phyloP scores from a whole-genome alignment of 192 early-diverging fungal species.

The Coemansia sp. region DNA sequence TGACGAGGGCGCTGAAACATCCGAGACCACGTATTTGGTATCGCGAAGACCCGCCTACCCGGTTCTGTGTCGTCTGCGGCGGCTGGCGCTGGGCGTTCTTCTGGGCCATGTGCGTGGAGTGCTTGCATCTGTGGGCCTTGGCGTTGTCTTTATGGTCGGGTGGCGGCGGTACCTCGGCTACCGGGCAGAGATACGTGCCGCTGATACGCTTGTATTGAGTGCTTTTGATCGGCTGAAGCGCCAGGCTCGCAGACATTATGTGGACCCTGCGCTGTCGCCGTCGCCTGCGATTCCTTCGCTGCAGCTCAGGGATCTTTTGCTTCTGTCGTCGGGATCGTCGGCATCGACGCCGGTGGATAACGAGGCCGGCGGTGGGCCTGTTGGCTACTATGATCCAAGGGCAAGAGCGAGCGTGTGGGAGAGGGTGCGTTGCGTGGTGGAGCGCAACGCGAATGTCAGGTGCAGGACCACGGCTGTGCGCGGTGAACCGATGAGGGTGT shows the following conservation, averaged over 20 bases:
- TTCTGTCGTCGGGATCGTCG: slow-evolving; percentile 34
- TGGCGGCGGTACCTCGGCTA: slow-evolving; percentile 33
- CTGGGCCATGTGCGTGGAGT: slow-evolving; percentile 35
- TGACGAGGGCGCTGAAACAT: slow-evolving; percentile 9
- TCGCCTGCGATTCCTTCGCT: slow-evolving; percentile 52
- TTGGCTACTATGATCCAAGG: slow-evolving; percentile 41
- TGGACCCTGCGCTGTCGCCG: slow-evolving; percentile 60
- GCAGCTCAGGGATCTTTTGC: slow-evolving; percentile 63
- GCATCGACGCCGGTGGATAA: slow-evolving; percentile 9
- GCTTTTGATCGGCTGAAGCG: slow-evolving; percentile 53
- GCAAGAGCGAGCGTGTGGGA: slow-evolving; percentile 60
- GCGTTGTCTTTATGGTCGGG: slow-evolving; percentile 23
- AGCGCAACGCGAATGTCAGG: slow-evolving; percentile 63
- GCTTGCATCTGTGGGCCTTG: slow-evolving; percentile 9
- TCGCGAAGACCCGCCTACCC: slow-evolving; percentile 22
- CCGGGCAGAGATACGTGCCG: slow-evolving; percentile 39
- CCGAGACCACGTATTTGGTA: slow-evolving; percentile 35
- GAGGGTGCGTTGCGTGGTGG: slow-evolving; percentile 58
- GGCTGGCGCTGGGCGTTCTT: slow-evolving; percentile 17
- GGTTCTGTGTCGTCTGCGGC: slow-evolving; percentile 31
- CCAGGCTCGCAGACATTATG: slow-evolving; percentile 57
- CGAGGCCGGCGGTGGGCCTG: background rate
- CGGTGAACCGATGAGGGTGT: slow-evolving; percentile 64
- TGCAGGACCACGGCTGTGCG: slow-evolving; percentile 59
- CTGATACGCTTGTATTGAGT: slow-evolving; percentile 48